Conservation (phyloP, 257 asterid genomes). For the Voacanga thouarsii region DNA sequence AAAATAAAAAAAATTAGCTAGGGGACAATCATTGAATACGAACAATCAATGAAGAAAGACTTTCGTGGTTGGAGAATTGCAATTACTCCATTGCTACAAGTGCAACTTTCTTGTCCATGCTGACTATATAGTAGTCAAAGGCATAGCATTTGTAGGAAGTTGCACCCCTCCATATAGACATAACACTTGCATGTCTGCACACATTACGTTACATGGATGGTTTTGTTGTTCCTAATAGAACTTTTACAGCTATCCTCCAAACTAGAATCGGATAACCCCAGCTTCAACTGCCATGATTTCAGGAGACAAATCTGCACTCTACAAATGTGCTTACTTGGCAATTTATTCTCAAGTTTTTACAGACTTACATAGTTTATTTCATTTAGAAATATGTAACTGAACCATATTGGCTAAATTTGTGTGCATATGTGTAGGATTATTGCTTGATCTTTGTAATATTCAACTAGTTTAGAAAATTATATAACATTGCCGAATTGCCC, state of each 20-base stretch:
- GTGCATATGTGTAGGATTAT: too few species aligned
- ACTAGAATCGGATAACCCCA: slow-evolving; percentile 18
- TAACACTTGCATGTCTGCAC: neutral
- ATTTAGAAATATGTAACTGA: too few species aligned
- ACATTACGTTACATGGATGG: neutral
- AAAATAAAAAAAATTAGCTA: too few species aligned
- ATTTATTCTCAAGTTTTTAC: too few species aligned
- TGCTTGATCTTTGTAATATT: too few species aligned
- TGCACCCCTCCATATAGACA: neutral
- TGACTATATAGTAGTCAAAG: slow-evolving; percentile 40
- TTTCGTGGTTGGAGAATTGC: too few species aligned
- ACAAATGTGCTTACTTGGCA: slow-evolving; percentile 45
- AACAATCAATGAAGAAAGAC: too few species aligned
- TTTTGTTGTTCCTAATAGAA: slow-evolving; percentile 31
- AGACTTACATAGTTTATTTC: too few species aligned
- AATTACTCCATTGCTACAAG: slow-evolving; percentile 31
- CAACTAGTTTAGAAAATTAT: too few species aligned
- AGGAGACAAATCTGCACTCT: slow-evolving; percentile 61
- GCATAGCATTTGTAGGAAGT: slow-evolving; percentile 53
- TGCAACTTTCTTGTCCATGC: slow-evolving; percentile 60
- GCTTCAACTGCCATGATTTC: slow-evolving; percentile 55
- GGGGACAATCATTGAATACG: too few species aligned
- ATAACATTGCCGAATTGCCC: too few species aligned
- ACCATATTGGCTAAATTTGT: too few species aligned
- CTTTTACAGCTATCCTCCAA: slow-evolving; percentile 51